Conservation (phyloP, 345 rosid genomes). For the Boechera divaricarpa region DNA sequence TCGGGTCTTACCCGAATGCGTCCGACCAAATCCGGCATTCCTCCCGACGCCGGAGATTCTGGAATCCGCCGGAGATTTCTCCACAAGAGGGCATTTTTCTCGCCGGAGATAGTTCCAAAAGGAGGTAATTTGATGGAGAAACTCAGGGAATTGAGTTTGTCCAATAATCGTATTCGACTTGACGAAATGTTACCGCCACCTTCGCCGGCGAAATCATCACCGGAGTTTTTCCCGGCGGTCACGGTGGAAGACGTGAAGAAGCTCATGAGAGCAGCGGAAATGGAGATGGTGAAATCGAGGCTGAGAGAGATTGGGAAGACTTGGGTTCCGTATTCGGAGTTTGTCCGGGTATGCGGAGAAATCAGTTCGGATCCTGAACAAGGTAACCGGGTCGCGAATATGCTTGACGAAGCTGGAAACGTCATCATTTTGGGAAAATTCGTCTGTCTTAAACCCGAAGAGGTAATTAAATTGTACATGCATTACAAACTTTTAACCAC, state of each 20-base stretch:
- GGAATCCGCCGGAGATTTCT: conserved; percentile 69
- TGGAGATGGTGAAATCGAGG: conserved; percentile 75
- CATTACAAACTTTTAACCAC: neutral
- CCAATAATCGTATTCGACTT: conserved; percentile 59
- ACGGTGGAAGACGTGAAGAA: conserved; percentile 81
- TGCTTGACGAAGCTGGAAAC: conserved; percentile 77
- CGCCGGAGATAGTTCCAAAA: conserved; percentile 51
- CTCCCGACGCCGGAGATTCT: conserved; percentile 68
- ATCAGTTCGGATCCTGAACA: conserved; percentile 64
- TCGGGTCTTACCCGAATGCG: conserved; percentile 47
- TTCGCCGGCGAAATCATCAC: conserved; percentile 28
- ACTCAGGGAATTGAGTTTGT: conserved; percentile 55
- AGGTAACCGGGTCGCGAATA: conserved; percentile 62
- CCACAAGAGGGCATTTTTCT: conserved; percentile 57
- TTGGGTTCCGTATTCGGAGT: conserved; percentile 74
- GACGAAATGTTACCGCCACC: conserved; percentile 59
- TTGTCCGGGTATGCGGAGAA: conserved; percentile 67
- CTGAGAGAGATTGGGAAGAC: conserved; percentile 57
- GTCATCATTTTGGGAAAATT: conserved; percentile 74
- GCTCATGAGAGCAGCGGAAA: conserved; percentile 71
- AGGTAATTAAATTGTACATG: conserved; percentile 54
- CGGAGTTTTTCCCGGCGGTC: conserved; percentile 41
- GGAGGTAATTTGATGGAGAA: conserved; percentile 62
- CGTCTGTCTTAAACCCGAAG: conserved; percentile 74
- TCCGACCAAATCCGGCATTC: conserved; percentile 47